These are phyloP conservation scores for Penicillium tannophilum DNA, from an alignment of 495 filamentous ascomycete genomes.

Conservation along the genomic window DNA sequence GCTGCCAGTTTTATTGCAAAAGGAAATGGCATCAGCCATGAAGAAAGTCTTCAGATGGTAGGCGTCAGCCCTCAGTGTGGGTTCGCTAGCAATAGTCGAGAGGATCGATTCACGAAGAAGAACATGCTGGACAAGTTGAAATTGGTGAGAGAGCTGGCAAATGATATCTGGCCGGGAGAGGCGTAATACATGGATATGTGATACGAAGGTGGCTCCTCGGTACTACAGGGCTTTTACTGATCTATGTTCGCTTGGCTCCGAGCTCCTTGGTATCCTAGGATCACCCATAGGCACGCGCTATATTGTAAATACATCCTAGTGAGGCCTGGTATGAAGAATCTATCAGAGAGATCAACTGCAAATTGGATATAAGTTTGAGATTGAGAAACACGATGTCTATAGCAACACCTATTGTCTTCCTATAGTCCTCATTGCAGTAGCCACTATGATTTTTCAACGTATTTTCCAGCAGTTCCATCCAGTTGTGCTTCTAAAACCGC, in stretches of 20 bases:
- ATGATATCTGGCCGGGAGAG: slow-evolving; percentile 1
- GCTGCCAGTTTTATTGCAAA: neutral
- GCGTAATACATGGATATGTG: neutral
- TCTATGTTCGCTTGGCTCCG: neutral
- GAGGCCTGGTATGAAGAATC: no score
- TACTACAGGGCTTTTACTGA: no score
- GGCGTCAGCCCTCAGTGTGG: slow-evolving; percentile 2
- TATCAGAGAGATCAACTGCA: no score
- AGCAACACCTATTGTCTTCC: no score
- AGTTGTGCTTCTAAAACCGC: slow-evolving; percentile 67
- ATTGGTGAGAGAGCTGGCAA: neutral
- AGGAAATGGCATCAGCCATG: neutral
- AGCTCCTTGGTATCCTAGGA: neutral
- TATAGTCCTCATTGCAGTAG: no score
- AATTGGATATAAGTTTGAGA: no score
- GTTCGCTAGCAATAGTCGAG: neutral
- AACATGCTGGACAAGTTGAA: neutral
- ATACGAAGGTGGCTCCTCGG: no score
- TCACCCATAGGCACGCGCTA: no score
- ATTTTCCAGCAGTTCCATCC: slow-evolving; percentile 47
- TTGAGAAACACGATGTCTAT: no score
- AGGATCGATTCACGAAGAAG: neutral
- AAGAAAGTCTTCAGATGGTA: neutral
- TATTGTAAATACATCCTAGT: no score
- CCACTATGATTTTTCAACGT: slow-evolving; percentile 10